Base-by-base conservation (phyloP, 2,329 filamentous ascomycete species). In the Botryotinia narcissicola region DNA sequence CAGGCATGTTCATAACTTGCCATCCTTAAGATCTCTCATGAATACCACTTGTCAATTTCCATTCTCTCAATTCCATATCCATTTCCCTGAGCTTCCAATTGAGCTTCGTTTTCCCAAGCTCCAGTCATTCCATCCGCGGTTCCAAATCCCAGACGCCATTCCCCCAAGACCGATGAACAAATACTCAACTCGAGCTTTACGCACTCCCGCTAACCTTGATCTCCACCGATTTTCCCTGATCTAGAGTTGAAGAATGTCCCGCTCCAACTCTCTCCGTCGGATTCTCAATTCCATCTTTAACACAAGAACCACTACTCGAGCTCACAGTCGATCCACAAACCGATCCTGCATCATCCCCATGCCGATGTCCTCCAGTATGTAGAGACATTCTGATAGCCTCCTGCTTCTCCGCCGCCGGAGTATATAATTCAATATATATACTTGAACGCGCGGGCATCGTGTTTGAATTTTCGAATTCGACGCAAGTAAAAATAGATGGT, bases 391-490 rank as follows among this genome's bases (percentile, higher is more conserved):
- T 51, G 37, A 67, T 61, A 16, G 70, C 70, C 35, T 71, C 70
- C 46, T 61, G 35, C 29, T 66, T 64, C 46, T 71, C 70, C 20
- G 60, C 70, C 44, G 70, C 70, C 14, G 70, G 70, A 54, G 70
- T 71, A n/a, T 71, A 71, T 14, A 71, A 42, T 20, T 71, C 60
- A 14, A 67, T 57, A 37, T 71, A 71, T 57, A 71, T 71, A 54
- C 70, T 71, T 66, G 70, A 71, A 54, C 70, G 70, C 14, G 70
- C 20, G 18, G 70, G 70, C 70, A 71, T 71, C 3, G 29, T 71
- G 70, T 16, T 40, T 57, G 35, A n/a, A 10, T 42, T 20, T 44
- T 16, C 10, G 25, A 20, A 66, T 57, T 51, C 37, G 35, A 42
- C n/a, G 37, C 46, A n/a, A 25, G 18, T 54, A 14, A 29, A 3